phyloP scores from a whole-genome alignment of 2,329 filamentous ascomycete genomes.

The Sclerotinia glacialis region DNA sequence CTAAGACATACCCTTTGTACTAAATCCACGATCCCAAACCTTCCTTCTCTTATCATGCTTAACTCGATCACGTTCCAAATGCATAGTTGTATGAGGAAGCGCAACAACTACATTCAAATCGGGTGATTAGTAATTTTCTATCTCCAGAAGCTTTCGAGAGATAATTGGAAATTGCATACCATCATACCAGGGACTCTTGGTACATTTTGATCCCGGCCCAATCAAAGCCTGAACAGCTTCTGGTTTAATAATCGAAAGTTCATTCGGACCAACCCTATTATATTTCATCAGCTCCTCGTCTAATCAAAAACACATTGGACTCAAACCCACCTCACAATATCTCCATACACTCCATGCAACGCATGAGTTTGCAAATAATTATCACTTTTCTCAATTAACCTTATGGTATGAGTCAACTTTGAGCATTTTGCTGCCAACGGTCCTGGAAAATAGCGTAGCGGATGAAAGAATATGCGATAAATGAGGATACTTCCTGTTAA shows the following conservation, averaged over 20 bases:
- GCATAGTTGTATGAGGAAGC: constrained; percentile 23
- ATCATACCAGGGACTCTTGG: constrained; percentile 33
- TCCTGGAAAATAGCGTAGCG: constrained; percentile 36
- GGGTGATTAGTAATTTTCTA: neutral
- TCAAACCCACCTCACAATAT: constrained; percentile 29
- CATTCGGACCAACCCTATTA: constrained; percentile 25
- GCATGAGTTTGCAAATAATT: constrained; percentile 25
- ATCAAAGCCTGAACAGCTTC: constrained; percentile 28
- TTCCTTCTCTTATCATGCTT: constrained; percentile 31
- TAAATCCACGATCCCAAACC: constrained; percentile 30
- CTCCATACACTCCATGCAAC: constrained; percentile 31
- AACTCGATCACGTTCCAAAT: constrained; percentile 26
- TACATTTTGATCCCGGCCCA: constrained; percentile 28
- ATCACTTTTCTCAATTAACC: constrained; percentile 19
- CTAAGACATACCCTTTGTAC: constrained; percentile 27
- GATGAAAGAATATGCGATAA: constrained; percentile 51
- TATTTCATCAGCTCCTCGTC: neutral
- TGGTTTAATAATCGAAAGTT: constrained; percentile 28
- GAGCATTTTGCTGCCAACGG: constrained; percentile 30
- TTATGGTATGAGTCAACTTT: constrained; percentile 29
- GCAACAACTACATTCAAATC: neutral
- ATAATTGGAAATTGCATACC: neutral
- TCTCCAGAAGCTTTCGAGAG: neutral
- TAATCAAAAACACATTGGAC: neutral
- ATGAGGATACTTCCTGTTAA: constrained; percentile 46